Percentiles rank a stretch among this genome's conserved stretches.
Conservation (phyloP, 2,329 filamentous ascomycete species). For the Aspergillus sp. region DNA sequence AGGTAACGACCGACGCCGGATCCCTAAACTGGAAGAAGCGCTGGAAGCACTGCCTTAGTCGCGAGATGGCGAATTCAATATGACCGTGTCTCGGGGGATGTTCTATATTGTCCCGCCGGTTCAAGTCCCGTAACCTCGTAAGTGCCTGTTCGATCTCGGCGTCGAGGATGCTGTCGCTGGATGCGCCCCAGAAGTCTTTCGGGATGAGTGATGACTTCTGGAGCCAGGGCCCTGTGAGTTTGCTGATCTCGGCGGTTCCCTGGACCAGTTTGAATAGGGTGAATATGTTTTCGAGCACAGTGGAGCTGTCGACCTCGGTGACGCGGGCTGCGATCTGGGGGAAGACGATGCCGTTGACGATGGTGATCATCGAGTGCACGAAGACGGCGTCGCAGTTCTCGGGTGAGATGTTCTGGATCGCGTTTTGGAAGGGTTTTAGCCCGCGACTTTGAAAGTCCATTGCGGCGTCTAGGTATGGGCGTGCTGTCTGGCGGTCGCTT, state of each 20-base stretch:
- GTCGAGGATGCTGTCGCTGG: not conserved
- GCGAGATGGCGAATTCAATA: not conserved
- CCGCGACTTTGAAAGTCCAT: not conserved
- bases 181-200: not conserved
- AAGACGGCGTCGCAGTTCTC: not conserved
- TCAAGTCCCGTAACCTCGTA: not conserved
- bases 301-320: not conserved
- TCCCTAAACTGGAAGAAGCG: not conserved
- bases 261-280: not conserved
- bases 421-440: not conserved
- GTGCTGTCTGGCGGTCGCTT: not conserved
- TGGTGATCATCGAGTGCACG: not conserved
- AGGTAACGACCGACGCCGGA: not conserved
- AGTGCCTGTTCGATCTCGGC: not conserved
- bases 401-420: not conserved
- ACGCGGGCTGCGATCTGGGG: not conserved
- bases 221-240: not conserved
- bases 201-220: not conserved
- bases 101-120: not conserved
- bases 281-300: not conserved
- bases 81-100: accelerated
- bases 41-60: not conserved
- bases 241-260: not conserved
- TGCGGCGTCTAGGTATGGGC: not conserved
- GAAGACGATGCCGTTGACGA: not conserved